Percentiles rank a stretch among this genome's conserved stretches.
phyloP scores from a whole-genome alignment of 139 green algal species.

The Tetradesmus obliquus region DNA sequence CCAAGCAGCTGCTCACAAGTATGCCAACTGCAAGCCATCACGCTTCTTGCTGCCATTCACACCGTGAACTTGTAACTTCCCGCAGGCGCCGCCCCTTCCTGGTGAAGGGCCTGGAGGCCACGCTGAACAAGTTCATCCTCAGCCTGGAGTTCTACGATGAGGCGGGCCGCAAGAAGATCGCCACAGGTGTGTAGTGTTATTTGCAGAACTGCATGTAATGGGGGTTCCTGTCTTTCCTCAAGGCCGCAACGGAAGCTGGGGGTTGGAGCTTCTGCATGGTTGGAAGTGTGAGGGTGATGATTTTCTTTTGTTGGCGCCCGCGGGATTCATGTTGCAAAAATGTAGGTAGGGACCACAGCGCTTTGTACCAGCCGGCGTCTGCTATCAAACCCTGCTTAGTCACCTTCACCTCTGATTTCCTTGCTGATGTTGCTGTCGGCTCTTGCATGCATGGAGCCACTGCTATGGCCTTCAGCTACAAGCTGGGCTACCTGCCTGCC shows the following conservation, averaged over 20 bases:
- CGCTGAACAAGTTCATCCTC: constrained; percentile 89
- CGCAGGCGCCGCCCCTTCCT: constrained; percentile 93
- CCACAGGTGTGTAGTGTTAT: constrained; percentile 69
- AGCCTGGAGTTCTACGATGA: constrained; percentile 93
- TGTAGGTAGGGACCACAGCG: too few relatives aligned
- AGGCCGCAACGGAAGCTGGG: neutral
- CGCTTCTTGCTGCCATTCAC: neutral
- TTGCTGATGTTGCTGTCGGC: neutral
- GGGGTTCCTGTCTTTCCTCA: too few relatives aligned
- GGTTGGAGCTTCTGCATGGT: neutral
- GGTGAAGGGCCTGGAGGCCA: constrained; percentile 93
- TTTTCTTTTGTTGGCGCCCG: too few relatives aligned
- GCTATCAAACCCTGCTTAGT: too few relatives aligned
- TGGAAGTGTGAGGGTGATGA: too few relatives aligned
- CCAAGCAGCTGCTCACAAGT: too few relatives aligned
- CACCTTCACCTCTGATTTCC: too few relatives aligned
- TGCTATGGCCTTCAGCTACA: neutral
- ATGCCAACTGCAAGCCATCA: too few relatives aligned
- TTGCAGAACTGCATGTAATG: neutral
- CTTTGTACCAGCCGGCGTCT: too few relatives aligned
- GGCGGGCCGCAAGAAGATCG: constrained; percentile 77
- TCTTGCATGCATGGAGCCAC: neutral
- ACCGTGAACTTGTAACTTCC: neutral
- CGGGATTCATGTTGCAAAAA: too few relatives aligned
- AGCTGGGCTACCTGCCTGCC: too few relatives aligned